Evolutionary conservation across 257 asterid species (phyloP).

Genomic region (Echium plantagineum): DNA sequence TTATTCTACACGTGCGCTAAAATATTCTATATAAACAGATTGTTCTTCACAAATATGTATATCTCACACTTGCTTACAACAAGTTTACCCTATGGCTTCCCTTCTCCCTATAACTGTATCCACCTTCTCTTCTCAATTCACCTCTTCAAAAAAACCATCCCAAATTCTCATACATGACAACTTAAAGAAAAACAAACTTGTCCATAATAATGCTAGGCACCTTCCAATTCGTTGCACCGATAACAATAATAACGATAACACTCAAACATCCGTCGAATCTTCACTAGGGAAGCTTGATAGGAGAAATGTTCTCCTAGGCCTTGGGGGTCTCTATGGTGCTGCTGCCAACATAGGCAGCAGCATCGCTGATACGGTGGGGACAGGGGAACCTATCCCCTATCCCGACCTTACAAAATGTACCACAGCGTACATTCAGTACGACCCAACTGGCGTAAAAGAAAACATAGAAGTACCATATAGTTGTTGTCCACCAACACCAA

Average conservation of each 20-base stretch:
- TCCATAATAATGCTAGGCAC: background rate
- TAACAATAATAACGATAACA: background rate
- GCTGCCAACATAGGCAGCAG: background rate
- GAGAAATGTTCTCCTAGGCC: background rate
- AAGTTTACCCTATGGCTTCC: background rate
- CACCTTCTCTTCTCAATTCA: background rate
- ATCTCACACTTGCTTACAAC: background rate
- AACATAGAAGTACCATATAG: background rate
- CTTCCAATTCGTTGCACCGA: background rate
- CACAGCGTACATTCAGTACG: background rate
- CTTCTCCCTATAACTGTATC: background rate
- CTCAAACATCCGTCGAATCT: background rate
- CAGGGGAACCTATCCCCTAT: conserved; percentile 2
- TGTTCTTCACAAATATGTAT: background rate
- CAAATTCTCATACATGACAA: background rate
- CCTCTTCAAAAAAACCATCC: background rate
- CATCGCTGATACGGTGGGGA: conserved; percentile 8
- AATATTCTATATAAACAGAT: background rate
- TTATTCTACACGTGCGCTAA: too few relatives aligned
- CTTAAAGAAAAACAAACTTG: background rate
- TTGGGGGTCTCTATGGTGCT: conserved; percentile 1
- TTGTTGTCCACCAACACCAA: conserved; percentile 15
- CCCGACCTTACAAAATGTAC: conserved; percentile 10
- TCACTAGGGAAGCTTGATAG: background rate
- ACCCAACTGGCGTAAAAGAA: background rate